phyloP scores from a whole-genome alignment of 768 basidiomycete species.

The Suillus occidentalis region DNA sequence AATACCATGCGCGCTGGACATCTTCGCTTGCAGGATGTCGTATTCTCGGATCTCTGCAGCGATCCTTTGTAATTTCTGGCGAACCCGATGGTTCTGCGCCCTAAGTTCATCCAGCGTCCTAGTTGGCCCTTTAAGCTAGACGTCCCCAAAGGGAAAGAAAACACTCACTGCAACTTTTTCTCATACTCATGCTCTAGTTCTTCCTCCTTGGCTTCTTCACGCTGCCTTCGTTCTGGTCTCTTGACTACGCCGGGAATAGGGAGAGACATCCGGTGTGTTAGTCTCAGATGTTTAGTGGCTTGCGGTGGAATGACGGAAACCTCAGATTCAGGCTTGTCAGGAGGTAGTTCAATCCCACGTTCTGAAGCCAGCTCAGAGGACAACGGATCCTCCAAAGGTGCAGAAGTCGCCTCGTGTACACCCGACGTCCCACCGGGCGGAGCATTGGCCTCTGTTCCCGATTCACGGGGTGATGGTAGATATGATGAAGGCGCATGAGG shows the following conservation, averaged over 20 bases:
- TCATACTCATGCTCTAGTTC: conserved; percentile 58
- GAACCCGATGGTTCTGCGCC: conserved; percentile 64
- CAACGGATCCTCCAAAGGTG: conserved; percentile 6
- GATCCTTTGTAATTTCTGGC: conserved; percentile 67
- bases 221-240: conserved; percentile 21
- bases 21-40: conserved; percentile 54
- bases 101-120: conserved; percentile 63
- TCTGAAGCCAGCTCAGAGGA: conserved; percentile 12
- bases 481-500: conserved; percentile 28
- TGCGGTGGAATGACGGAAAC: background rate
- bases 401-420: conserved; percentile 8
- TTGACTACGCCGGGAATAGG: conserved; percentile 12
- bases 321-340: conserved; percentile 5
- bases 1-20: conserved; percentile 49
- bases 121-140: conserved; percentile 6
- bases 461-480: conserved; percentile 18
- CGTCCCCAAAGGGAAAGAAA: background rate
- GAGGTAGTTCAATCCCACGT: conserved; percentile 2
- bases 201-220: conserved; percentile 46
- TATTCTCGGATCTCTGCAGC: conserved; percentile 64
- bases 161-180: conserved; percentile 27
- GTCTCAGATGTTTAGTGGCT: background rate
- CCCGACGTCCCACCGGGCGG: conserved; percentile 11
- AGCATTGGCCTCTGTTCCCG: conserved; percentile 13
- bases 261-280: conserved; percentile 36